Percentiles rank a stretch among this genome's conserved stretches.
Evolutionary conservation across 805 yeast genomes (phyloP).

Genomic region (Candida jianshihensis): DNA sequence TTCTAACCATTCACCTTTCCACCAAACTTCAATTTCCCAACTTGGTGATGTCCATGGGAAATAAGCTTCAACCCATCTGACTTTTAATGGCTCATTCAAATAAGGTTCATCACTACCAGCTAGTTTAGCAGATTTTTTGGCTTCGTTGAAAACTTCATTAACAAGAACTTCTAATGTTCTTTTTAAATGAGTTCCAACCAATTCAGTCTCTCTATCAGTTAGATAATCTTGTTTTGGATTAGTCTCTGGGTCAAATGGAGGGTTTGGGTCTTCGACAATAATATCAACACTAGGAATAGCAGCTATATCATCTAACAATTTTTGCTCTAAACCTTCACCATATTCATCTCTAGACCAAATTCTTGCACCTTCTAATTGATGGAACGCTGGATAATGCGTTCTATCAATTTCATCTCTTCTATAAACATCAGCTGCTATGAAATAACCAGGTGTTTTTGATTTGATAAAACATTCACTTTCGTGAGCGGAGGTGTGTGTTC

Average conservation of each 20-base stretch:
- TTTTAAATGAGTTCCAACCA: conserved; percentile 73
- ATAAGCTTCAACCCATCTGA: conserved; percentile 91
- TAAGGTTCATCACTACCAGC: conserved; percentile 57
- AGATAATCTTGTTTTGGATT: conserved; percentile 82
- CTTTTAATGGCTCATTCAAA: conserved; percentile 66
- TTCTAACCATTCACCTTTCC: conserved; percentile 98
- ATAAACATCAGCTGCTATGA: conserved; percentile 93
- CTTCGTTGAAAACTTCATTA: conserved; percentile 71
- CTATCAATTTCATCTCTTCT: conserved; percentile 92
- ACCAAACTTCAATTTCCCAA: conserved; percentile 98
- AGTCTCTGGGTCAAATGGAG: conserved; percentile 39
- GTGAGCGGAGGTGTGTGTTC: conserved; percentile 98
- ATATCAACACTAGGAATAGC: conserved; percentile 61
- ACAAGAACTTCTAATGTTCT: conserved; percentile 81
- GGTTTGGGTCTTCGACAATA: conserved; percentile 69
- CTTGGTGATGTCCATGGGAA: conserved; percentile 99
- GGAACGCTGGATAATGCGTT: conserved; percentile 96
- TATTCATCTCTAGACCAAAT: conserved; percentile 57
- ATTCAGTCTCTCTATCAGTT: conserved; percentile 59
- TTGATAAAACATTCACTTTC: conserved; percentile 76
- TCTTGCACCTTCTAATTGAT: conserved; percentile 96
- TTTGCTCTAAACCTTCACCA: conserved; percentile 29
- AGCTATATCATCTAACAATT: conserved; percentile 52
- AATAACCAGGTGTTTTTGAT: conserved; percentile 72
- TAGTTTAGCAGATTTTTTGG: conserved; percentile 50